Evolutionary conservation across 176 grass and related monocot species (phyloP).

Genomic region (Carex pumila): DNA sequence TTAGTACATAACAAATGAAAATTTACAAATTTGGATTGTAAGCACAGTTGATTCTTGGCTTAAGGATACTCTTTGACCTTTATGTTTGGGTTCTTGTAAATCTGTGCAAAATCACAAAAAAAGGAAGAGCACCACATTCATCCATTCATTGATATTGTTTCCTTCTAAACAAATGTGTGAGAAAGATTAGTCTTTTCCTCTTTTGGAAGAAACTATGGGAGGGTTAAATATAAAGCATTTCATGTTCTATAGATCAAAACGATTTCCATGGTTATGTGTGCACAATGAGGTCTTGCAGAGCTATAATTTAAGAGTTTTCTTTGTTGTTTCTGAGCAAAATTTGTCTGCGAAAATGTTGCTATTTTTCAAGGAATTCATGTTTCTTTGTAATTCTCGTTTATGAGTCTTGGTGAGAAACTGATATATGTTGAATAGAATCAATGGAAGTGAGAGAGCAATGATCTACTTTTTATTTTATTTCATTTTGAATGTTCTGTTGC

Average conservation of each 20-base stretch:
- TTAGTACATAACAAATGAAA: background rate
- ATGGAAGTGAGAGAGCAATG: background rate
- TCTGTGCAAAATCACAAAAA: background rate
- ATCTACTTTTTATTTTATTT: background rate
- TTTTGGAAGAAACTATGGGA: background rate
- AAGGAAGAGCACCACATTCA: background rate
- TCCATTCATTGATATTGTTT: background rate
- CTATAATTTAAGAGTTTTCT: background rate
- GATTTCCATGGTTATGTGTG: background rate
- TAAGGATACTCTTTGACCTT: background rate
- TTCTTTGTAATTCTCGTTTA: background rate
- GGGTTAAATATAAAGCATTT: background rate
- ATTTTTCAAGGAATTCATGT: background rate
- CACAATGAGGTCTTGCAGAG: background rate
- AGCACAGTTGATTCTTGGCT: background rate
- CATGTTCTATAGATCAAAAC: background rate
- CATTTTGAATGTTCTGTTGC: background rate
- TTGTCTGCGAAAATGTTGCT: background rate
- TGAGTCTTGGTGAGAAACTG: background rate
- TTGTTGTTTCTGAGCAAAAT: background rate
- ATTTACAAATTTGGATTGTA: background rate
- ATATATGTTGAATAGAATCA: background rate
- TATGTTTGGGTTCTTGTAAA: background rate
- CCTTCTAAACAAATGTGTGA: background rate
- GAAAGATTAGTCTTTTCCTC: background rate